Evolutionary conservation across 495 filamentous ascomycete species (phyloP).

Genomic region (Hypoxylon lienhwacheense): DNA sequence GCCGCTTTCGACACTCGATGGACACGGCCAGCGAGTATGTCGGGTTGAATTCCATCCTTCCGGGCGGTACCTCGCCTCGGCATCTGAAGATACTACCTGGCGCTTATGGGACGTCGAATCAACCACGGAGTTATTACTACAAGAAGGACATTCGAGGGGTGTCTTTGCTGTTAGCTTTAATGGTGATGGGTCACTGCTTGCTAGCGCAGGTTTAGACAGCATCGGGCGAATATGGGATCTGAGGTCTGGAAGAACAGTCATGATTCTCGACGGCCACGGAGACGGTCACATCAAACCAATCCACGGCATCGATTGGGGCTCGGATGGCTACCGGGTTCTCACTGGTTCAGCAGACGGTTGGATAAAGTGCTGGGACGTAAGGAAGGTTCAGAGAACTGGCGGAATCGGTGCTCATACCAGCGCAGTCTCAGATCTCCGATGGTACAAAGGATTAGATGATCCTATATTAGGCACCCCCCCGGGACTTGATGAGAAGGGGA

Average conservation of each 20-base stretch:
- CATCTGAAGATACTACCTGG: conserved; percentile 96
- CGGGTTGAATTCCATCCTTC: conserved; percentile 94
- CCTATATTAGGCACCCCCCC: conserved; percentile 59
- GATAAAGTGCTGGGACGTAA: conserved; percentile 96
- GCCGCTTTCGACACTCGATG: conserved; percentile 78
- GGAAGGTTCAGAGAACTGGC: conserved; percentile 79
- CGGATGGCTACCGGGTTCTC: conserved; percentile 84
- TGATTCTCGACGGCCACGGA: conserved; percentile 81
- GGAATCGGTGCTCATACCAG: conserved; percentile 90
- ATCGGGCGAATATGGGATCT: conserved; percentile 96
- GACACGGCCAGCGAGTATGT: conserved; percentile 85
- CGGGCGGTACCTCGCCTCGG: conserved; percentile 85
- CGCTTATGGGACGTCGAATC: conserved; percentile 92
- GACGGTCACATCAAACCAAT: conserved; percentile 94
- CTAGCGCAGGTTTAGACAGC: conserved; percentile 88
- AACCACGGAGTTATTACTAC: conserved; percentile 77
- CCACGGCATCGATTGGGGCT: conserved; percentile 87
- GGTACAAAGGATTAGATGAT: conserved; percentile 83
- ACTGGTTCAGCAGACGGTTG: conserved; percentile 93
- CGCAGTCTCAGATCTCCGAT: conserved; percentile 87
- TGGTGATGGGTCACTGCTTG: conserved; percentile 84
- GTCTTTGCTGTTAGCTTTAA: conserved; percentile 90
- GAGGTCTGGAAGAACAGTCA: conserved; percentile 89
- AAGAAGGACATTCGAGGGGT: conserved; percentile 93
- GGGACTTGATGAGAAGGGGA: conserved; percentile 62